Evolutionary conservation across 1,284 basidiomycete genomes (phyloP).

Genomic region (Rugosomyces carneus): DNA sequence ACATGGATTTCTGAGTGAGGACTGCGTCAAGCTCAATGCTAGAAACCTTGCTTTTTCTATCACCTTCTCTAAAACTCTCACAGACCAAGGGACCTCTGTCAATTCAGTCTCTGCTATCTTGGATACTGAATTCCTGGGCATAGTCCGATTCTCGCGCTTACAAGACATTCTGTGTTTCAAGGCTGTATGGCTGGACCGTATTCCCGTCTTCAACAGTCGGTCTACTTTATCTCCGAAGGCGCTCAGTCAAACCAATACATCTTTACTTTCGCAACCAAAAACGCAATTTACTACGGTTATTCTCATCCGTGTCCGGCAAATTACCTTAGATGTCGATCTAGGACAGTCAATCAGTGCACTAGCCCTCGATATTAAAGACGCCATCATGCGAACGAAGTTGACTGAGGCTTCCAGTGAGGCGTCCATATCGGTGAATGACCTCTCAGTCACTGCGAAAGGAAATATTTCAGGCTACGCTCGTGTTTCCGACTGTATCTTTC

Average conservation of each 20-base stretch:
- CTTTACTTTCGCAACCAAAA: slow-evolving; percentile 23
- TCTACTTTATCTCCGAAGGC: slow-evolving; percentile 20
- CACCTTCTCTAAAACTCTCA: slow-evolving; percentile 50
- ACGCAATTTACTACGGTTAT: slow-evolving; percentile 54
- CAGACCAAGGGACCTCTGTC: slow-evolving; percentile 29
- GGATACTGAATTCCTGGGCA: slow-evolving; percentile 73
- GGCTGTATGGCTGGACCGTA: slow-evolving; percentile 84
- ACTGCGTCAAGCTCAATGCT: slow-evolving; percentile 69
- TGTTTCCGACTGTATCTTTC: slow-evolving; percentile 72
- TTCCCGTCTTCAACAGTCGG: slow-evolving; percentile 62
- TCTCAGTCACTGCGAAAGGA: slow-evolving; percentile 61
- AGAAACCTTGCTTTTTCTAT: slow-evolving; percentile 72
- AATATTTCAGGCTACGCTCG: slow-evolving; percentile 68
- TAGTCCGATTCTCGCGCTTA: slow-evolving; percentile 70
- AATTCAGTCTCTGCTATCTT: slow-evolving; percentile 65
- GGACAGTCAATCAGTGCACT: slow-evolving; percentile 69
- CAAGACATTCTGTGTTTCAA: slow-evolving; percentile 88
- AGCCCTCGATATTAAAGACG: slow-evolving; percentile 57
- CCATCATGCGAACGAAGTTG: slow-evolving; percentile 55
- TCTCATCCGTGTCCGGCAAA: slow-evolving; percentile 64
- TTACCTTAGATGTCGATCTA: slow-evolving; percentile 71
- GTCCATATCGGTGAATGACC: slow-evolving; percentile 59
- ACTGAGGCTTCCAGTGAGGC: slow-evolving; percentile 54
- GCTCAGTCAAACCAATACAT: slow-evolving; percentile 20
- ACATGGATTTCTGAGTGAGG: slow-evolving; percentile 77